Conservation (phyloP, 257 asterid species). For the Primulina huaijiensis region DNA sequence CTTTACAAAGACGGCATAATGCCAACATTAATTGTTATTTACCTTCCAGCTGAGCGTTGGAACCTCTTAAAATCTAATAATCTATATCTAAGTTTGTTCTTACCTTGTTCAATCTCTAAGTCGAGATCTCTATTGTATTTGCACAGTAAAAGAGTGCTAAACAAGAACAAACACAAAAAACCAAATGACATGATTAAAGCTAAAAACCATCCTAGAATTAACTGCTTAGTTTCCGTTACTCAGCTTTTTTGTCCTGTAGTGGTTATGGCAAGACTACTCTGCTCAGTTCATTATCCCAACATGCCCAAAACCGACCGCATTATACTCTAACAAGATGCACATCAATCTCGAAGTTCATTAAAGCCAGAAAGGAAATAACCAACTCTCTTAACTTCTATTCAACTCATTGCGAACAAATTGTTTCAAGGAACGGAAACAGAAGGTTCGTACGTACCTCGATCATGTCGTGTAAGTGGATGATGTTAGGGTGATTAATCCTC, state of each 20-base stretch:
- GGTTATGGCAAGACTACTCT: background rate
- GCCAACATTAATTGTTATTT: conserved; percentile 14
- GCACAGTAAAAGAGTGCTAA: background rate
- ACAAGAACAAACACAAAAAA: background rate
- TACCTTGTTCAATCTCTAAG: conserved; percentile 6
- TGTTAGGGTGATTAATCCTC: conserved; percentile 84
- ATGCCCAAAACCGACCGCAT: background rate
- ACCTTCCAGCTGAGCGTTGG: background rate
- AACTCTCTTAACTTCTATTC: background rate
- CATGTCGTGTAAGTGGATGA: conserved; percentile 89
- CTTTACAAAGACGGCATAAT: conserved; percentile 12
- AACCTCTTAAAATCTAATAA: background rate
- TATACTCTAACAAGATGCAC: background rate
- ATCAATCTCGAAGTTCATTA: background rate
- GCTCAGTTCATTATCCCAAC: background rate
- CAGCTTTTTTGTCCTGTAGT: background rate
- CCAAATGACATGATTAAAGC: background rate
- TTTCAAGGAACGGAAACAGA: background rate
- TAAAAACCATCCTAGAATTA: too few species aligned
- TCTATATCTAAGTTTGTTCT: background rate
- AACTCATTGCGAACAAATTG: background rate
- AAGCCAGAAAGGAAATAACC: background rate
- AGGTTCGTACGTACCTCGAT: conserved; percentile 74
- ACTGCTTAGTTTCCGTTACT: background rate
- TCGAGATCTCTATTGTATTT: background rate